A percentile compares a stretch with the other conserved stretches of the same genome.
phyloP scores from a whole-genome alignment of 2,329 filamentous ascomycete species.

The Fusarium mundagurra region DNA sequence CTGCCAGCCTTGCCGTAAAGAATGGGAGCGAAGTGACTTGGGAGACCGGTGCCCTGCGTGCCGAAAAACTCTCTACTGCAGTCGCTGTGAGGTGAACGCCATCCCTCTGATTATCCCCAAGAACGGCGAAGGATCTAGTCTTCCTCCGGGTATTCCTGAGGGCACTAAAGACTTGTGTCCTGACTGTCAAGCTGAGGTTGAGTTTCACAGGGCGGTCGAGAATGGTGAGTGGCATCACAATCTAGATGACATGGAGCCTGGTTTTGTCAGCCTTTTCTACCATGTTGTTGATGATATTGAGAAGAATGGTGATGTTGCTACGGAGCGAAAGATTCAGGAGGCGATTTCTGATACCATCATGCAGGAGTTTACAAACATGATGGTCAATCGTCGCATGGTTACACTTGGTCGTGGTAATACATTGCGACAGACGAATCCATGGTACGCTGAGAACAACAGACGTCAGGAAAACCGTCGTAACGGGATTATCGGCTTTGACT shows the following conservation, averaged over 20 bases:
- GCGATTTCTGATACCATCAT: constrained; percentile 8
- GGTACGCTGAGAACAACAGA: neutral
- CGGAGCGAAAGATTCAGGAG: neutral
- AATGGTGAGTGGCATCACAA: constrained; percentile 9
- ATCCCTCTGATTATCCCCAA: neutral
- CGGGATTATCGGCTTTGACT: neutral
- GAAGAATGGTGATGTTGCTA: neutral
- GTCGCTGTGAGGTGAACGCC: neutral
- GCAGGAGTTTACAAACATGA: constrained; percentile 14
- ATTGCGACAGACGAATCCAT: neutral
- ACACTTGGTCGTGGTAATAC: neutral
- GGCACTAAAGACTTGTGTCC: constrained; percentile 1
- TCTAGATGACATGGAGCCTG: constrained; percentile 7
- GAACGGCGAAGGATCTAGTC: neutral
- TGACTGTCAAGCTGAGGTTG: constrained; percentile 12
- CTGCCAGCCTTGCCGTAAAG: constrained; percentile 21
- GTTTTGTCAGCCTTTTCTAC: constrained; percentile 31
- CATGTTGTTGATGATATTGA: constrained; percentile 14
- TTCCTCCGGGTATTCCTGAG: neutral
- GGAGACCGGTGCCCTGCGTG: constrained; percentile 25
- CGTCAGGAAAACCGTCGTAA: neutral
- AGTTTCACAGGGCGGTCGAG: constrained; percentile 2
- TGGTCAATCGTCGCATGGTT: neutral
- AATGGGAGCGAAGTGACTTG: neutral
- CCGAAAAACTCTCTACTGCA: neutral